Evolutionary conservation across 176 grass and related monocot species (phyloP), one percentile per base, ranked within the genome.

Genomic region (Eleusine coracana): DNA sequence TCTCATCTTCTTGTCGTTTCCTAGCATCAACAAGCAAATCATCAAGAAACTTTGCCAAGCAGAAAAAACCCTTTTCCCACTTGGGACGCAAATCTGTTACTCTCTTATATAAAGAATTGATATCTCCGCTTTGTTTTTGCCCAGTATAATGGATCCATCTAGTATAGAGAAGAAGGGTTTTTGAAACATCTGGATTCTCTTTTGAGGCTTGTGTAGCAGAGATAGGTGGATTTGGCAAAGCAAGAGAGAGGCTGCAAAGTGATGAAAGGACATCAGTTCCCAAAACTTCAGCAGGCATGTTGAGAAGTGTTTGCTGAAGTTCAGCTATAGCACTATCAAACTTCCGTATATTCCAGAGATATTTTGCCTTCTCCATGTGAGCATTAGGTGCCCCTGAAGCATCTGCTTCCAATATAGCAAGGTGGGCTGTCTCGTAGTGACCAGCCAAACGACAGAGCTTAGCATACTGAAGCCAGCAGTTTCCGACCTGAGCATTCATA

Each of bases 1-100:
- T 88, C 58, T 84, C 85, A 84, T 95, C 91, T 93, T 95, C 93
- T 84, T 98, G 96, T 39, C 96, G 91, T 81, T 89, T 98, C 58
- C 96, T 86, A 83, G 93, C 89, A 87, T 95, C 96, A 83, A 98
- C 80, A 90, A 95, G 89, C 52, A 98, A 83, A 92, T 98, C 96
- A 87, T 98, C 96, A 46, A 52, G 85, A 82, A 95, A 98, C 79
- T 98, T 98, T 58, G 96, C 96, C 85, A 88, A 91, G 85, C 88
- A 98, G 85, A 98, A 98, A n/a, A 90, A 95, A 68, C 92, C 90
- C 51, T 98, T 95, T 86, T 98, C 96, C 92, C 96, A 98, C 73
- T 95, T 93, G 25, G 96, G 96, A 55, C 69, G 91, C 87, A 98
- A 85, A 16, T 98, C 91, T 73, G 87, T 87, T 68, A 98, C 92